Base-by-base conservation (phyloP, 257 asterid genomes). In the Penstemon davidsonii region DNA sequence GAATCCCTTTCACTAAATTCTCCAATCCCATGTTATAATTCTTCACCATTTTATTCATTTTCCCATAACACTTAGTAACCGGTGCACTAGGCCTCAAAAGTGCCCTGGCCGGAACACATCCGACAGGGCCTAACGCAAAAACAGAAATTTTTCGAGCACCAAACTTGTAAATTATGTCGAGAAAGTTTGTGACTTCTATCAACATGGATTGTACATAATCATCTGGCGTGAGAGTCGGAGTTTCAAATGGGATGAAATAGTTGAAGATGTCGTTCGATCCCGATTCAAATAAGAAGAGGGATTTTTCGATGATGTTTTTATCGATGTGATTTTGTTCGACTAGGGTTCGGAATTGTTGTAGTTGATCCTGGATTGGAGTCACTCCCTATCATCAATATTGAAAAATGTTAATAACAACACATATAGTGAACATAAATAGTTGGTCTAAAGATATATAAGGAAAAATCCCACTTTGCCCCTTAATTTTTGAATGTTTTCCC, bases 101-200 rank as follows among this genome's bases (percentile, higher is more conserved):
- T 4, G 85, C 53, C 66, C 96, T 73, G 0, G 92, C 95, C 0
- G 95, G 95, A 8, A 87, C 91, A 54, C 96, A 89, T 8, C 96
- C 96, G 3, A 89, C 95, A 0, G 96, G 96, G 8, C 95, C 92
- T 7, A 89, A 74, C 0, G 87, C 84, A 72, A 87, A 87, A 6
- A 87, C 0, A 0, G 83, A 87, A 8, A 87, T 57, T 9, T 82
- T 74, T 0, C 88, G 82, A 6, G 79, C 92, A 0, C 96, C 95
- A 0, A 85, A 84, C 45, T 66, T 64, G 81, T 77, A 75, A 13
- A 84, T 71, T 7, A 74, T 53, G 57, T 79, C 69, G 3, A 89
- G 39, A 45, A 85, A 80, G 0, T 3, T 36, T 3, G 13, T 7
- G 8, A 73, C 86, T 66, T 83, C 51, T 38, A 15, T 41, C 11